Base-by-base conservation (phyloP, 1,284 basidiomycete genomes). In the Ganoderma boninense region DNA sequence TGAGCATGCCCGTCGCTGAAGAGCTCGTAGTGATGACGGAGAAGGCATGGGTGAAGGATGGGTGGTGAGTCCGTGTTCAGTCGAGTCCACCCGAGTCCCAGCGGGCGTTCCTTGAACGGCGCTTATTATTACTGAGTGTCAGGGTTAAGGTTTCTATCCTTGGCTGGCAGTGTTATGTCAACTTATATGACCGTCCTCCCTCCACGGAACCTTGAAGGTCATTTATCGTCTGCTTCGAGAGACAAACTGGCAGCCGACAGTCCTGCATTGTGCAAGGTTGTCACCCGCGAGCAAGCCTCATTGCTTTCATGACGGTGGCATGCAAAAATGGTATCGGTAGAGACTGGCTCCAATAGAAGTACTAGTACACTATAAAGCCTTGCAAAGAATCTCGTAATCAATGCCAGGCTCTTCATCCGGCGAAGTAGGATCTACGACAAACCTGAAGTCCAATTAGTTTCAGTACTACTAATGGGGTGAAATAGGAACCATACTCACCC, bases 371-470 rank as follows among this genome's bases (percentile, higher is more conserved):
- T 44, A 23, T 62, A 80, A 73, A 38, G 63, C 18, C 68, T 81
- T 85, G 8, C 87, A 90, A 74, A 92, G 74, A 67, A 93, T 88
- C 68, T 86, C 81, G 69, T 92, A 92, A 77, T 79, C 79, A 18
- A 75, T 69, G 13, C 63, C 38, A 32, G 56, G 69, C 14, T 65
- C 68, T 74, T 83, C 85, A n/a, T 84, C 84, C 4, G 91, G 91
- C 0, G 89, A 91, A 14, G 79, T 80, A 35, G 82, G 81, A 78
- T 93, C 90, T 18, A 84, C 64, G 13, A 74, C 71, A 75, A 92
- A 92, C 13, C 92, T 93, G 60, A 18, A 23, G 23, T n/a, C 3
- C 13, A 61, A 35, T 16, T 35, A 14, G 52, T 13, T 57, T 32
- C 18, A 57, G 54, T 32, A 32, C 29, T 32, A 32, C 29, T 32